Evolutionary conservation across 208 protist genomes (phyloP).

Genomic region (Blechomonas ayalai): DNA sequence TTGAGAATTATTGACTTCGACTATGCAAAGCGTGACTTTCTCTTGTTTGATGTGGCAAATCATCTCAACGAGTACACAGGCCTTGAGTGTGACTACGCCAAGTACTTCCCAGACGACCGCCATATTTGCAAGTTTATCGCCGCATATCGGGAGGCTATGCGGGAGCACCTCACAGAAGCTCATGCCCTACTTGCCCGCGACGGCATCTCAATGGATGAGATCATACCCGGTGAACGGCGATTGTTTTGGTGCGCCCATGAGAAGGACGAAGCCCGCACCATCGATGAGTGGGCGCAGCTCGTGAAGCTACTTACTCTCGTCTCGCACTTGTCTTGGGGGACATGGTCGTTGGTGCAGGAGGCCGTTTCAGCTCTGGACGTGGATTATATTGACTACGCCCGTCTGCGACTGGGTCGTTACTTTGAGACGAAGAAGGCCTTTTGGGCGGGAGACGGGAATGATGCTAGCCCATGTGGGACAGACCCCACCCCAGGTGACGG

Average conservation of each 20-base stretch:
- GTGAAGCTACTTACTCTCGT: constrained; percentile 75
- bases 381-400: constrained; percentile 80
- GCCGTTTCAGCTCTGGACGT: constrained; percentile 81
- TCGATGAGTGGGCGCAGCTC: constrained; percentile 34
- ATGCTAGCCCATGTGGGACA: too few relatives aligned
- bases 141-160: constrained; percentile 67
- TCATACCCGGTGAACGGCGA: constrained; percentile 34
- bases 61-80: constrained; percentile 91
- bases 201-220: constrained; percentile 8
- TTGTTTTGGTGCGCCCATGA: constrained; percentile 30
- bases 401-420: constrained; percentile 58
- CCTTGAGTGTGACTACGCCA: constrained; percentile 81
- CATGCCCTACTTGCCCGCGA: background rate
- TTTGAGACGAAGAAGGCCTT: constrained; percentile 48
- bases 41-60: constrained; percentile 89
- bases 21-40: constrained; percentile 81
- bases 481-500: too few relatives aligned
- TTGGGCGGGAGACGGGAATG: constrained; percentile 3
- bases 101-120: constrained; percentile 70
- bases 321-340: constrained; percentile 75
- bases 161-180: constrained; percentile 24
- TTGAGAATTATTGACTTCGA: constrained; percentile 93
- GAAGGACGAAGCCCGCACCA: constrained; percentile 21
- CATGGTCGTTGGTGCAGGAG: constrained; percentile 88
- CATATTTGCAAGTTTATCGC: constrained; percentile 64